Conservation (phyloP, 805 yeast species). For the Zygoascus ofunaensis region DNA sequence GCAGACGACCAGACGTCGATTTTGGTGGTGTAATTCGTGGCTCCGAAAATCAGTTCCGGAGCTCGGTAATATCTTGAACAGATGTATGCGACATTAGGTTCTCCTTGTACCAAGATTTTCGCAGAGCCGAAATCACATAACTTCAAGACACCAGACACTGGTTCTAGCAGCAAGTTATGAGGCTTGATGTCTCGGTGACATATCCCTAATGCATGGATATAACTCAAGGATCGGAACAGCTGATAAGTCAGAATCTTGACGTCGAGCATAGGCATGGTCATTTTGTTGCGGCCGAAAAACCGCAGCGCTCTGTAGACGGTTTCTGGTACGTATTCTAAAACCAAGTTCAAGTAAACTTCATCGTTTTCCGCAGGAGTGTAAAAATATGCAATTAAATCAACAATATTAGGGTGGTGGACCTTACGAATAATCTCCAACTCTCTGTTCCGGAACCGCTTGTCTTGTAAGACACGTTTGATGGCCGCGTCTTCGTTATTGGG, state of each 20-base stretch:
- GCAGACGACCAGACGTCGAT: slow-evolving; percentile 93
- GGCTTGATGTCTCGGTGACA: slow-evolving; percentile 95
- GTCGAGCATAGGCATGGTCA: slow-evolving; percentile 81
- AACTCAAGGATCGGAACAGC: slow-evolving; percentile 64
- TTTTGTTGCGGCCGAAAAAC: slow-evolving; percentile 47
- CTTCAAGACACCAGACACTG: slow-evolving; percentile 73
- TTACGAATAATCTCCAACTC: slow-evolving; percentile 93
- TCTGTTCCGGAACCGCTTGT: slow-evolving; percentile 89
- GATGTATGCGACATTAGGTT: slow-evolving; percentile 92
- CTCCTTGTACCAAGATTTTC: slow-evolving; percentile 76
- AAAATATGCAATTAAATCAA: slow-evolving; percentile 78
- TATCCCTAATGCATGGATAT: slow-evolving; percentile 57
- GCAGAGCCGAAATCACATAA: slow-evolving; percentile 97
- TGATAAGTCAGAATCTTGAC: slow-evolving; percentile 83
- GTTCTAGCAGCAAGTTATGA: slow-evolving; percentile 80
- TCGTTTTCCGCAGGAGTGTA: slow-evolving; percentile 68
- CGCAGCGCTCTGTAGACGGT: slow-evolving; percentile 86
- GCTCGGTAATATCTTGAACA: slow-evolving; percentile 96
- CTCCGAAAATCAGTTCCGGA: slow-evolving; percentile 95
- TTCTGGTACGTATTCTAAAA: slow-evolving; percentile 91
- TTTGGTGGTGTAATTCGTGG: slow-evolving; percentile 91
- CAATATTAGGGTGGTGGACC: slow-evolving; percentile 77
- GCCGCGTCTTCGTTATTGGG: slow-evolving; percentile 79
- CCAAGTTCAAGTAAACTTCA: slow-evolving; percentile 79
- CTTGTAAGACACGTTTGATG: slow-evolving; percentile 93